Base-by-base conservation (phyloP, 768 basidiomycete genomes). In the Suillus variegatus region DNA sequence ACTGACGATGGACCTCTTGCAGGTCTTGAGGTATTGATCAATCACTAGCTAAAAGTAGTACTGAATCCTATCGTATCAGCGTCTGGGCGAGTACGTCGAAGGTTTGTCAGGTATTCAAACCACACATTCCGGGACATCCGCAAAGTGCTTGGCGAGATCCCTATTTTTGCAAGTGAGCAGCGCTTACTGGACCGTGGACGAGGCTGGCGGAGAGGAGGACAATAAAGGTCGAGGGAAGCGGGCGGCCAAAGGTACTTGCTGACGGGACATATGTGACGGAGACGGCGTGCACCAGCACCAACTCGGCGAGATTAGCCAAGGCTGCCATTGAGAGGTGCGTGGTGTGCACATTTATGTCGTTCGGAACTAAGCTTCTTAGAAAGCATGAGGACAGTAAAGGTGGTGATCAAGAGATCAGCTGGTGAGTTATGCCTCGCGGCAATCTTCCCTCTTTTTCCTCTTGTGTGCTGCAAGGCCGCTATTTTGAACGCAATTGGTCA, bases 241-340 rank as follows among this genome's bases (percentile, higher is more conserved):
- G 85, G 12, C 86, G 86, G 73, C 95, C 87, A 8, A 89, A 86
- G 72, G 92, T 99, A 12, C 80, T 97, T 65, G 95, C 95, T 22
- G 97, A 99, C 72, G 97, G 97, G 10, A 99, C 97, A 3, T 99
- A 99, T 74, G 97, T 96, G 1, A 98, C 97, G 6, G 97, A 99
- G 80, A 94, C 94, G 1, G 94, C 93, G 14, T 98, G 89, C 79
- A 88, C 86, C 32, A 85, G 84, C 61, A 76, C 84, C n/a, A 81
- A 80, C 41, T 78, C 85, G 43, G 89, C 88, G 6, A 84, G 84
- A 65, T 76, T 92, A 62, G 94, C 92, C 67, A 94, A 94, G 76
- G 85, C 92, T 97, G 0, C 96, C 97, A 25, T 78, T 99, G 60
- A 81, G 97, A 75, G 86, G 91, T 92, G 73, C 60, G 85, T 77